phyloP scores from a whole-genome alignment of 805 yeast genomes.

The Maudiozyma bulderi region DNA sequence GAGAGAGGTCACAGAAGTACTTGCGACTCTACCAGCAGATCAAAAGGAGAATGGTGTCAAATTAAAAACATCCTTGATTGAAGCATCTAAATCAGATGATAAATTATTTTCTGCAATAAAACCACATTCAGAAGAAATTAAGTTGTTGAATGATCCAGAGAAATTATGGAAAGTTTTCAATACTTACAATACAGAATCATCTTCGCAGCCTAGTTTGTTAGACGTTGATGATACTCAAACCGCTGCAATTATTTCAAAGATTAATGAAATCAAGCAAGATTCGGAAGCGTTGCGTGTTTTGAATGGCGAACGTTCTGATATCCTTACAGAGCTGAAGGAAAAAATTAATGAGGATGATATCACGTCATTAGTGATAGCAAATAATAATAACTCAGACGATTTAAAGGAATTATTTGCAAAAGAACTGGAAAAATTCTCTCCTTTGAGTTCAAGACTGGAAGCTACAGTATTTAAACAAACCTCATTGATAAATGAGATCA shows the following conservation, averaged over 20 bases:
- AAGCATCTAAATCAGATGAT: slow-evolving; percentile 52
- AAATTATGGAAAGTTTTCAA: slow-evolving; percentile 32
- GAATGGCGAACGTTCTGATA: slow-evolving; percentile 51
- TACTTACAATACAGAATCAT: slow-evolving; percentile 10
- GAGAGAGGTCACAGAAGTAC: slow-evolving; percentile 29
- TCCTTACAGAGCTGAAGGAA: slow-evolving; percentile 56
- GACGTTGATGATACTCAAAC: slow-evolving; percentile 53
- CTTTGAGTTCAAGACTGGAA: slow-evolving; percentile 55
- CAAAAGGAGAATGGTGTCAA: slow-evolving; percentile 49
- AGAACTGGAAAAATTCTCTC: slow-evolving; percentile 69
- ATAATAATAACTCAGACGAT: slow-evolving; percentile 46
- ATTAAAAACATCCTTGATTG: slow-evolving; percentile 48
- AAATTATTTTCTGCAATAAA: slow-evolving; percentile 42
- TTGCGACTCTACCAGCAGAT: slow-evolving; percentile 28
- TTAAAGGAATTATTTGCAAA: slow-evolving; percentile 51
- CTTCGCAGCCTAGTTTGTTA: slow-evolving; percentile 37
- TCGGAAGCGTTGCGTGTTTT: slow-evolving; percentile 53
- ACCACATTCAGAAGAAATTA: slow-evolving; percentile 34
- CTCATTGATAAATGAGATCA: slow-evolving; percentile 36
- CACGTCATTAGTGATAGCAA: slow-evolving; percentile 60
- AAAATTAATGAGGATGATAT: slow-evolving; percentile 77
- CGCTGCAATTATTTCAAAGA: slow-evolving; percentile 27
- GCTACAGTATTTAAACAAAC: slow-evolving; percentile 60
- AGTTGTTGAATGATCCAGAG: slow-evolving; percentile 37
- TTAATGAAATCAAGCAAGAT: slow-evolving; percentile 45